Conservation (phyloP, 352 stramenopile species). For the Phytophthora pseudosyringae region DNA sequence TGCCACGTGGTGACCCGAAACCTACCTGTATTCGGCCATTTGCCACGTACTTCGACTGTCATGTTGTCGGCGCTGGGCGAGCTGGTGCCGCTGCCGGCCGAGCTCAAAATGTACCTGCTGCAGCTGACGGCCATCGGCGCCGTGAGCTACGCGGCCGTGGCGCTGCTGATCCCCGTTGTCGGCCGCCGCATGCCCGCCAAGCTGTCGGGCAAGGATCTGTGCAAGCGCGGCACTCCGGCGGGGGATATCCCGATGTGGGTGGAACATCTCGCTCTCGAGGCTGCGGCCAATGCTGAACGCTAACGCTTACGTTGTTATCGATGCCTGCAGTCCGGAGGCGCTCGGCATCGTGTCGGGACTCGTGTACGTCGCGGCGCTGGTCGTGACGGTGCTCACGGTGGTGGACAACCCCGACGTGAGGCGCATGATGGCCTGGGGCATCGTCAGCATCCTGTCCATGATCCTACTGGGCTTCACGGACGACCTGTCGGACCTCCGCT, state of each 20-base stretch:
- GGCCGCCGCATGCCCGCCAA: conserved; percentile 75
- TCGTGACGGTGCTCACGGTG: conserved; percentile 74
- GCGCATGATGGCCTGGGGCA: conserved; percentile 85
- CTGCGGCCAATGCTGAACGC: background rate
- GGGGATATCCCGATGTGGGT: conserved; percentile 89
- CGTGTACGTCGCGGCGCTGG: conserved; percentile 80
- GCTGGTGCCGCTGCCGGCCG: conserved; percentile 30
- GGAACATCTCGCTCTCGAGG: background rate
- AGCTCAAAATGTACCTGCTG: conserved; percentile 53
- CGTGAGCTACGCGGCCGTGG: conserved; percentile 65
- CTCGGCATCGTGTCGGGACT: conserved; percentile 88
- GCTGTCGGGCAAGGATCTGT: conserved; percentile 93
- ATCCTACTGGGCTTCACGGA: conserved; percentile 94
- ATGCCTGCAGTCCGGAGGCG: conserved; percentile 73
- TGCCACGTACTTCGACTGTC: conserved; percentile 14
- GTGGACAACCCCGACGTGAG: conserved; percentile 73
- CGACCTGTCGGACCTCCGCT: conserved; percentile 96
- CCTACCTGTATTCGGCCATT: conserved; percentile 6
- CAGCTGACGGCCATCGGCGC: conserved; percentile 61
- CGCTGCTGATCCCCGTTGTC: conserved; percentile 66
- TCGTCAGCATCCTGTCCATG: conserved; percentile 90
- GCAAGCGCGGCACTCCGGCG: conserved; percentile 89
- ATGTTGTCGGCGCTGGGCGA: conserved; percentile 28
- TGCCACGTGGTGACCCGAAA: conserved; percentile 27
- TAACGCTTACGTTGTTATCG: background rate